Base-by-base conservation (phyloP, 2,329 filamentous ascomycete species). In the Pseudovirgaria hyperparasitica region DNA sequence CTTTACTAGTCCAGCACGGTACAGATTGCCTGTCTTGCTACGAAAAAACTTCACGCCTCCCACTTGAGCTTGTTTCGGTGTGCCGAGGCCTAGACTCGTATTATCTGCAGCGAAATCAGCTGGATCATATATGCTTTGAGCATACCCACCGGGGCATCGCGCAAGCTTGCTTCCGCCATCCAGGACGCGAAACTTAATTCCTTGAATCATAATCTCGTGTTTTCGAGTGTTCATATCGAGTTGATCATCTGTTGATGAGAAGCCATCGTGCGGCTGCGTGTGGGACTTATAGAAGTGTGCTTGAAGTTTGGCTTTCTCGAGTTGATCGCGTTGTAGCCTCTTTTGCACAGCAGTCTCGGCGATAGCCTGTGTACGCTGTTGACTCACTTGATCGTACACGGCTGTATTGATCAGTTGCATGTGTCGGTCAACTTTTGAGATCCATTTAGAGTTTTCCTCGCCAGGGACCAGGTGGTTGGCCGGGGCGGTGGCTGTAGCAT, bases 11-110 rank as follows among this genome's bases (percentile, higher is more conserved):
- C 79, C 75, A 43, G 79, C 69, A 29, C 82, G 77, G 45, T 86
- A 78, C 15, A 93, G 68, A 41, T 92, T 93, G 35, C 85, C 85
- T 41, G 77, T 79, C 51, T 87, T 92, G 54, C 82, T 92, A 39
- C 85, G 72, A 43, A 82, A 68, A 48, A 92, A 93, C 37, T 70
- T 74, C 42, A 92, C 80, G 22, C 82, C 82, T 27, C 78, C 81
- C 34, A 92, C 62, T 5, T 63, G 58, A 21, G 76, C 67, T 36
- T 66, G 70, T 54, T 85, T 90, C 1, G 85, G 85, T 2, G 84
- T 92, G 25, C 67, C 62, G 28, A 68, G 72, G 28, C 70, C 65
- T 19, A 67, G 61, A 43, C 74, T 71, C 24, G 62, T 56, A 40
- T 76, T 71, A 52, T 55, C 62, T 65, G 52, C 29, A 26, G 46